These are phyloP conservation scores for Leccinum brunneo-olivaceum DNA, from an alignment of 1,284 basidiomycete genomes.

Conservation along the genomic window DNA sequence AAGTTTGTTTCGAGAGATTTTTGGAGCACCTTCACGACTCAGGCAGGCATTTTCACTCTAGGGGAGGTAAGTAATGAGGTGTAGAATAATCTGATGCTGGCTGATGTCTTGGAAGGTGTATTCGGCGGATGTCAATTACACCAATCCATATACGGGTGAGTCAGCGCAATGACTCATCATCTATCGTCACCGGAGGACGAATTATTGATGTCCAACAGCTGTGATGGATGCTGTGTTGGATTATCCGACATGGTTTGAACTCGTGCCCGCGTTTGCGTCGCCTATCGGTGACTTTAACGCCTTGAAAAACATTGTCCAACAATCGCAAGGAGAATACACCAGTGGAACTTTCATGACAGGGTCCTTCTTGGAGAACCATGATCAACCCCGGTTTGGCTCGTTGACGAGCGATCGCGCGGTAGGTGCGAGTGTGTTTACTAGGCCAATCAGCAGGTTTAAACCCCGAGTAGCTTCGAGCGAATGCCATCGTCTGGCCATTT, in stretches of 20 bases:
- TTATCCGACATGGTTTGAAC: slow-evolving; percentile 62
- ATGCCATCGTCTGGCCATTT: slow-evolving; percentile 45
- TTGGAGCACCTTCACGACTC: slow-evolving; percentile 56
- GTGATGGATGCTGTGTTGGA: slow-evolving; percentile 52
- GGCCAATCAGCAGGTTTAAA: slow-evolving; percentile 12
- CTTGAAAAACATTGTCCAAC: slow-evolving; percentile 40
- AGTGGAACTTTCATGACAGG: slow-evolving; percentile 47
- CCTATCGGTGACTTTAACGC: slow-evolving; percentile 49
- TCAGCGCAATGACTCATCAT: slow-evolving; percentile 11
- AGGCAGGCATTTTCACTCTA: slow-evolving; percentile 68
- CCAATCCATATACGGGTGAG: slow-evolving; percentile 35
- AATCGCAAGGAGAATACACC: slow-evolving; percentile 42
- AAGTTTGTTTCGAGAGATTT: slow-evolving; percentile 59
- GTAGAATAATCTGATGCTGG: not conserved
- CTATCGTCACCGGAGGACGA: not conserved
- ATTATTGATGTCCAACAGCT: slow-evolving; percentile 16
- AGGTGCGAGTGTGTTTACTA: slow-evolving; percentile 30
- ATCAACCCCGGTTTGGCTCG: slow-evolving; percentile 63
- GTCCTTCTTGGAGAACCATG: slow-evolving; percentile 81
- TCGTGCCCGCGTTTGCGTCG: slow-evolving; percentile 51
- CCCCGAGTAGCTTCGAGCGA: slow-evolving; percentile 34
- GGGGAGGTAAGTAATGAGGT: slow-evolving; percentile 51
- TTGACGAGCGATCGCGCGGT: slow-evolving; percentile 40
- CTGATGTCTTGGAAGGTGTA: slow-evolving; percentile 29
- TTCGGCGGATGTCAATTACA: slow-evolving; percentile 36